Evolutionary conservation across 441 rosid species (phyloP).

Genomic region (Raphanus hybrid): DNA sequence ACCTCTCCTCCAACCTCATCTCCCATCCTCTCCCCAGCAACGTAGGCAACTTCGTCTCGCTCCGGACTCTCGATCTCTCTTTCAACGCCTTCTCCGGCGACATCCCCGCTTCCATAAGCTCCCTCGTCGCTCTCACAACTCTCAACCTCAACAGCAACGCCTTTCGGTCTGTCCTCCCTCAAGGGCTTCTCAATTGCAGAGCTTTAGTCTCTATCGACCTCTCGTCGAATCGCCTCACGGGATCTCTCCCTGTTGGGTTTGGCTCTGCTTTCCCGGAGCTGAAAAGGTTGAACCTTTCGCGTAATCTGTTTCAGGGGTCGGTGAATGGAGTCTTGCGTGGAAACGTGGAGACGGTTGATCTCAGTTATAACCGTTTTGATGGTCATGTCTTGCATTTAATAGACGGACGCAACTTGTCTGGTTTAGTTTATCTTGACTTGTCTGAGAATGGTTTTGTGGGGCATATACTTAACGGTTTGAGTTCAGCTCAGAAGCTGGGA

Average conservation of each 20-base stretch:
- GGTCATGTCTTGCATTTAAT: conserved; percentile 86
- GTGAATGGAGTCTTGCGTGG: conserved; percentile 58
- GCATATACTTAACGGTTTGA: conserved; percentile 59
- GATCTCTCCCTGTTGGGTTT: conserved; percentile 68
- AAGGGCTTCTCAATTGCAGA: conserved; percentile 55
- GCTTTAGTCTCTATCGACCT: conserved; percentile 71
- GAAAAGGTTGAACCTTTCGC: conserved; percentile 68
- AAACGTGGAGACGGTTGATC: conserved; percentile 63
- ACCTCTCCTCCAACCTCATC: conserved; percentile 75
- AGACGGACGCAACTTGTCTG: conserved; percentile 54
- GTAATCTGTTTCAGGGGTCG: conserved; percentile 73
- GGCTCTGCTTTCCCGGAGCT: conserved; percentile 72
- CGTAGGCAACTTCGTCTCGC: conserved; percentile 76
- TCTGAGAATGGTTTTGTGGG: conserved; percentile 87
- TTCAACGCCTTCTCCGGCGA: conserved; percentile 76
- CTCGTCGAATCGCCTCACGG: conserved; percentile 72
- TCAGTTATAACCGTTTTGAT: conserved; percentile 79
- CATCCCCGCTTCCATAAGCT: conserved; percentile 74
- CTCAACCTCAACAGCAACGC: conserved; percentile 64
- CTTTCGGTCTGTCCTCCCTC: conserved; percentile 66
- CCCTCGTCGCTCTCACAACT: conserved; percentile 55
- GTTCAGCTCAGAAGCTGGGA: conserved; percentile 60
- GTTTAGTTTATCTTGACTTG: conserved; percentile 76
- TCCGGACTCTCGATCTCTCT: conserved; percentile 76
- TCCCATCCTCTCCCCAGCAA: conserved; percentile 68